A percentile compares a stretch with the other conserved stretches of the same genome.
Evolutionary conservation across 345 rosid genomes (phyloP).

Genomic region (Eucalyptus tenuipes): DNA sequence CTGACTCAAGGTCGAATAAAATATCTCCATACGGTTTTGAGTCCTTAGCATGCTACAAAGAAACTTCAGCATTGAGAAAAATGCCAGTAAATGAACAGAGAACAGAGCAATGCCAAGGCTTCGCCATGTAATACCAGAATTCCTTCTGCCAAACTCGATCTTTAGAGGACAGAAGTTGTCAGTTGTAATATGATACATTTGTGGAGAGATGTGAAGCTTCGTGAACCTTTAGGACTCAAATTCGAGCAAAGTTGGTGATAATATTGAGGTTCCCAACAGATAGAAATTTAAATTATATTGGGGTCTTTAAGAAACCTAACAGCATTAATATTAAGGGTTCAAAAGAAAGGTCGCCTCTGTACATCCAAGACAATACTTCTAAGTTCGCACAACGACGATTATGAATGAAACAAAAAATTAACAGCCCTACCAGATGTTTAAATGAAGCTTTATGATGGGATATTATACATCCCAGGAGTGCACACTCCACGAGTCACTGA

Average conservation of each 20-base stretch:
- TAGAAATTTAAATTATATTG: background rate
- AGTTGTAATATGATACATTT: background rate
- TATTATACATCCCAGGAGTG: background rate
- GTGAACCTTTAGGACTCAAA: rapidly evolving
- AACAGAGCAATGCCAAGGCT: background rate
- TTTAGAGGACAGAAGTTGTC: background rate
- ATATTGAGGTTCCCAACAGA: background rate
- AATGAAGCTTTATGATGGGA: background rate
- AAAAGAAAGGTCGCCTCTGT: background rate
- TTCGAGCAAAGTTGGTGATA: background rate
- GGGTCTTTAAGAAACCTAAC: background rate
- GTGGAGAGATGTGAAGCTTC: background rate
- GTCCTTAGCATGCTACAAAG: background rate
- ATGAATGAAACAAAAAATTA: background rate
- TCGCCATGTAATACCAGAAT: background rate
- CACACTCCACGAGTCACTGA: rapidly evolving
- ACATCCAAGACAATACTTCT: background rate
- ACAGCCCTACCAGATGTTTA: background rate
- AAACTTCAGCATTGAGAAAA: background rate
- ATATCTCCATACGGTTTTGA: background rate
- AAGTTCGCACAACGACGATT: background rate
- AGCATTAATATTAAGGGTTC: background rate
- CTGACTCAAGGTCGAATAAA: background rate
- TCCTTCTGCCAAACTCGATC: background rate
- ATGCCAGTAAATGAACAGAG: background rate